Evolutionary conservation across 768 basidiomycete genomes (phyloP), one percentile per base, ranked within the genome.

Genomic region (Suillus hirtellus): DNA sequence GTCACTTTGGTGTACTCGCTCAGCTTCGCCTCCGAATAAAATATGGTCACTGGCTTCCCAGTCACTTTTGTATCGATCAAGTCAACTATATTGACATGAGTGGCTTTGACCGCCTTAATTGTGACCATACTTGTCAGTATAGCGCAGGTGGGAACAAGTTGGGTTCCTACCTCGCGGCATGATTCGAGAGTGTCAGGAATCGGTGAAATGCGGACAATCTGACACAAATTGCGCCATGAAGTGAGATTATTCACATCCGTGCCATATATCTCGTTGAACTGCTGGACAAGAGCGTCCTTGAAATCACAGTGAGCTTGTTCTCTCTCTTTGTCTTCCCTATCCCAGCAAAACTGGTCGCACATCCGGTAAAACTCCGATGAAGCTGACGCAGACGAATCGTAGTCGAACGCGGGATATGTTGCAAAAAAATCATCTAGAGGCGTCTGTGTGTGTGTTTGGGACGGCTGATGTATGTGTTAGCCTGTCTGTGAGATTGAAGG

Each of bases 391-490:
- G 59, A 34, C 17, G 12, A 14, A 2, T 24, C 35, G 35, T 74
- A 73, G 15, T 59, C 17, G n/a, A 71, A 73, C 0, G 62, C 58
- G 2, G 67, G 62, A 12, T 69, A 73, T 17, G 46, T 65, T 11
- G 38, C 67, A 52, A 73, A 75, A 62, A 75, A 75, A 0, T 49
- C 58, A 3, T 68, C 68, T 56, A 75, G 72, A 19, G 73, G 68
- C 8, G 65, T 7, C 19, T 44, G 44, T 11, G 43, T 10, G 17
- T 12, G 4, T 47, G 58, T 49, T 15, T 42, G 1, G 35, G 44
- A 44, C 24, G 17, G 59, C 44, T 60, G 31, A 58, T 55, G 17
- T 27, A 4, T 40, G 5, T 40, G 21, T 56, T 40, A 40, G 55
- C 21, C 1, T 17, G 8, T 38, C 14, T 24, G 19, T 7, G 9